phyloP scores from a whole-genome alignment of 805 yeast genomes.

The Nakazawaea molendinolei region DNA sequence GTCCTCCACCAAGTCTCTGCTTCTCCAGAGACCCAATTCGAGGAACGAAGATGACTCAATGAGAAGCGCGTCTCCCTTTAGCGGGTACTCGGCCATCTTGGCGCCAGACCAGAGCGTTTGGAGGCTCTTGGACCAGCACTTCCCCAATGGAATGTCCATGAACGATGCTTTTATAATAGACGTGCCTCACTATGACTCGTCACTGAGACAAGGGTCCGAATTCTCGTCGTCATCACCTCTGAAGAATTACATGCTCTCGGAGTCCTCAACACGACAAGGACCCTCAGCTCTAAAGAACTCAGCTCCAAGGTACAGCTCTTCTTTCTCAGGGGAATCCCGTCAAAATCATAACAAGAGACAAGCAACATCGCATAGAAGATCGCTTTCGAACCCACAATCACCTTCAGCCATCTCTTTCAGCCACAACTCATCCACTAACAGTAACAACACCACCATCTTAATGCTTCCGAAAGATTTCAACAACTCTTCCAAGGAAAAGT shows the following conservation, averaged over 20 bases:
- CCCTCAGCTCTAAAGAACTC: not conserved
- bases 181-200: conserved; percentile 23
- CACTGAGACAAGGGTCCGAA: conserved; percentile 13
- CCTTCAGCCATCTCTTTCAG: not conserved
- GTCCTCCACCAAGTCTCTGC: conserved; percentile 18
- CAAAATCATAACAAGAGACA: conserved; percentile 3
- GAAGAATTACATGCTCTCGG: too few relatives aligned
- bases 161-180: conserved; percentile 59
- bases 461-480: conserved; percentile 12
- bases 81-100: conserved; percentile 17
- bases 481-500: conserved; percentile 2
- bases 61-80: conserved; percentile 7
- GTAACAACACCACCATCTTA: conserved; percentile 6
- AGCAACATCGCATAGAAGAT: conserved; percentile 4
- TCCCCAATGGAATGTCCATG: conserved; percentile 63
- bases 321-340: conserved; percentile 7
- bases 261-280: not conserved
- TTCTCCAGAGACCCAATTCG: conserved; percentile 4
- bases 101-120: conserved; percentile 62
- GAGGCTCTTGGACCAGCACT: conserved; percentile 50
- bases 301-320: conserved; percentile 5
- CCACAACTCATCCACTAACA: not conserved
- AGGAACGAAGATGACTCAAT: not conserved
- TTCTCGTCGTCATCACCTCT: not conserved
- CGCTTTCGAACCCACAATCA: conserved; percentile 10